Evolutionary conservation across 139 green algal genomes (phyloP).

Genomic region (Coccomyxa sp.): DNA sequence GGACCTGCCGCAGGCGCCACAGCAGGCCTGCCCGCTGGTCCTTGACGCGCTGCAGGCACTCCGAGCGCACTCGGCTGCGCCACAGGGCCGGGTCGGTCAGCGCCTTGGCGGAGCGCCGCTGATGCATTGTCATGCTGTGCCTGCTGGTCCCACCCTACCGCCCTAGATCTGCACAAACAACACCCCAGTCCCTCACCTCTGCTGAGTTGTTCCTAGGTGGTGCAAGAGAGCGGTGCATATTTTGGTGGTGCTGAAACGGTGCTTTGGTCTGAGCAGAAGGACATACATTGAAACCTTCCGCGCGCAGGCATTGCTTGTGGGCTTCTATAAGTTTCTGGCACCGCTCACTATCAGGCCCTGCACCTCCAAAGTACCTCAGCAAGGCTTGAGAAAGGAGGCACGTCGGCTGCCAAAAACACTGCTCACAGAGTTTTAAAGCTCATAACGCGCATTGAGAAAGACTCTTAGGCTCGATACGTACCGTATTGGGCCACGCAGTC

Average conservation of each 20-base stretch:
- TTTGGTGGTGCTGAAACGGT: neutral
- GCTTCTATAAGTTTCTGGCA: conserved; percentile 83
- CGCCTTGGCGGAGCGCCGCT: neutral
- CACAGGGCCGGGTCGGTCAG: neutral
- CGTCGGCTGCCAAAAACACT: neutral
- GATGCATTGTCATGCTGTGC: neutral
- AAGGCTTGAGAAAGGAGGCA: neutral
- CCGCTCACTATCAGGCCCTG: conserved; percentile 61
- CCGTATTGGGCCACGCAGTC: conserved; percentile 65
- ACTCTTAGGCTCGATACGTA: neutral
- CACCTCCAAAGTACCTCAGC: neutral
- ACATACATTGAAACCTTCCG: conserved; percentile 86
- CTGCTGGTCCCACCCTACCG: neutral
- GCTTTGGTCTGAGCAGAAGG: neutral
- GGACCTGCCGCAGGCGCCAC: neutral
- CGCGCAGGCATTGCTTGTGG: conserved; percentile 82
- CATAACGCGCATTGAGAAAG: neutral
- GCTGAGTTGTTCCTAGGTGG: neutral
- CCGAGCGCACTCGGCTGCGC: neutral
- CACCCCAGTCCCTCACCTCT: neutral
- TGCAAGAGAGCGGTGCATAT: neutral
- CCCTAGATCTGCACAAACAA: neutral
- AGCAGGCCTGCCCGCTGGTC: neutral
- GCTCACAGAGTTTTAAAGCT: neutral
- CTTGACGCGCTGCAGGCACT: conserved; percentile 2